A percentile compares a stretch with the other conserved stretches of the same genome.
These are phyloP conservation scores for Flaveria ramosissima DNA, from an alignment of 129 eudicot species.

Conservation along the genomic window DNA sequence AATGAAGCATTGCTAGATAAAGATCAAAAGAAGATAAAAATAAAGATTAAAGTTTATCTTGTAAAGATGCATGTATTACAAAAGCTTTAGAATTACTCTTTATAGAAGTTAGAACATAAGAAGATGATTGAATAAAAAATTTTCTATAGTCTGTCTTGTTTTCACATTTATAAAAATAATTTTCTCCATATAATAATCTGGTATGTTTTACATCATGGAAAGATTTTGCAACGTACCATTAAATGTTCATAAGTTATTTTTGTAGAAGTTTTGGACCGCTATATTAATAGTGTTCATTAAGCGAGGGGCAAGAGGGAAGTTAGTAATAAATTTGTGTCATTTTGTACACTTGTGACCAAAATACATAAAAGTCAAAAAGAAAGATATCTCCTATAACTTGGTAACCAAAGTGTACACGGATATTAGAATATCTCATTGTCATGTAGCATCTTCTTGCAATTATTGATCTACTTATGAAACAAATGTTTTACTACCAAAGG, in stretches of 20 bases:
- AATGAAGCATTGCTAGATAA: too few species aligned
- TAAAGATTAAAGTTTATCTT: too few species aligned
- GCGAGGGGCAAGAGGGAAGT: conserved; percentile 24
- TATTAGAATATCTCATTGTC: conserved; percentile 13
- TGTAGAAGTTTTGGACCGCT: neutral
- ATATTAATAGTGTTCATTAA: neutral
- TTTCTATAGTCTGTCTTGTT: too few species aligned
- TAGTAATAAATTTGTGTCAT: conserved; percentile 5
- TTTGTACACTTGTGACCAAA: conserved; percentile 11
- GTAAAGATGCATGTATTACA: too few species aligned
- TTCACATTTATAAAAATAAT: too few species aligned
- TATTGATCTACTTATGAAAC: neutral
- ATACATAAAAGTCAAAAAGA: conserved; percentile 11
- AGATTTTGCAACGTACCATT: neutral
- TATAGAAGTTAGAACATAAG: too few species aligned
- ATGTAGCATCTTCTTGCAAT: neutral
- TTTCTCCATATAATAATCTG: neutral
- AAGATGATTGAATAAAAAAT: neutral
- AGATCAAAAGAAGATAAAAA: too few species aligned
- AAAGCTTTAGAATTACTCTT: too few species aligned
- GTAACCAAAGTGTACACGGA: conserved; percentile 30
- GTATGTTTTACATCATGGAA: neutral
- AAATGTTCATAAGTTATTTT: neutral
- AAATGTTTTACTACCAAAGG: neutral
- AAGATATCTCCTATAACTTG: conserved; percentile 17